These are phyloP conservation scores for Mychonastes homosphaera DNA, from an alignment of 139 green algal species.

Conservation along the genomic window DNA sequence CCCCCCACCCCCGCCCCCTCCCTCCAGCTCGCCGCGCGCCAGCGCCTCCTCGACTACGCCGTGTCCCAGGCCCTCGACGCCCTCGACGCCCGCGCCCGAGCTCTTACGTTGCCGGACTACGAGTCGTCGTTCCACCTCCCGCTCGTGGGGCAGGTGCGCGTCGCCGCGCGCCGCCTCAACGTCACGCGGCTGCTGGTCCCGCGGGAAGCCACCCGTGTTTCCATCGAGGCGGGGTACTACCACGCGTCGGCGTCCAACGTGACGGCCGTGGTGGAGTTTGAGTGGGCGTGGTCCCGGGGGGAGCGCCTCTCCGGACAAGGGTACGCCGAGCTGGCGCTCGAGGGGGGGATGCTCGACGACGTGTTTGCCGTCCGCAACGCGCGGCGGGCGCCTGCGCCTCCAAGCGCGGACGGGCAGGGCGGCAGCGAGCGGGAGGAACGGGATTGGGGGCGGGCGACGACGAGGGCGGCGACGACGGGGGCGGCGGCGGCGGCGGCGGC, in stretches of 20 bases:
- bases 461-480: too few species aligned
- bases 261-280: slow-evolving; percentile 14
- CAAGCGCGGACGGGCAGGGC: too few species aligned
- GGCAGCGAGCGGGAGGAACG: too few species aligned
- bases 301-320: slow-evolving; percentile 14
- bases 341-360: slow-evolving; percentile 12
- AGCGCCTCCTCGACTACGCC: slow-evolving; percentile 34
- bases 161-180: slow-evolving; percentile 6
- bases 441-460: too few species aligned
- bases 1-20: slow-evolving; percentile 17
- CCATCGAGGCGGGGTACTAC: slow-evolving; percentile 23
- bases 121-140: slow-evolving; percentile 13
- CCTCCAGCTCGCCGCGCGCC: slow-evolving; percentile 25
- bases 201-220: slow-evolving; percentile 5
- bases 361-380: slow-evolving; percentile 6
- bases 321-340: slow-evolving; percentile 9
- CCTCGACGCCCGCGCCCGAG: slow-evolving; percentile 7
- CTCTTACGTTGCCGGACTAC: slow-evolving; percentile 19
- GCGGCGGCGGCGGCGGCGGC: too few species aligned
- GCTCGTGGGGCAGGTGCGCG: slow-evolving; percentile 15
- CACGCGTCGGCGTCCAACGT: slow-evolving; percentile 14
- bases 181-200: slow-evolving; percentile 4
- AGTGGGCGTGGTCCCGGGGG: slow-evolving; percentile 21
- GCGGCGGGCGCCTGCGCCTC: too few species aligned
- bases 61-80: slow-evolving; percentile 15